Evolutionary conservation across 768 basidiomycete genomes (phyloP).

Genomic region (Kwoniella dendrophila): DNA sequence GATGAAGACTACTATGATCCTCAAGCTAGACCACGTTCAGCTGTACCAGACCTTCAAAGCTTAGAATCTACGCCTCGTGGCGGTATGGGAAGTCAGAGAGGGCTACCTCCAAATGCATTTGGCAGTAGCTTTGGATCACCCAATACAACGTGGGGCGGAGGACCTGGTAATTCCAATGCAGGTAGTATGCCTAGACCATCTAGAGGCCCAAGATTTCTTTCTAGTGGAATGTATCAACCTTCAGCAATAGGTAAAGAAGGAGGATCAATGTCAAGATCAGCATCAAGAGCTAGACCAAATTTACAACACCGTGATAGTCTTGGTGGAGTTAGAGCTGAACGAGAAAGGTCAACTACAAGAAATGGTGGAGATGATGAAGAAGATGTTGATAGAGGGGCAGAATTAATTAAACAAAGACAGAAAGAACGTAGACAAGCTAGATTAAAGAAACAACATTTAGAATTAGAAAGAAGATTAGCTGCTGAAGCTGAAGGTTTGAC

Average conservation of each 20-base stretch:
- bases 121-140: conserved; percentile 40
- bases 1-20: conserved; percentile 27
- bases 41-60: conserved; percentile 7
- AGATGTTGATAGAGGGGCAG: conserved; percentile 57
- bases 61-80: conserved; percentile 23
- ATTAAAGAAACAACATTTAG: conserved; percentile 36
- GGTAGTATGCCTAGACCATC: conserved; percentile 33
- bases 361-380: conserved; percentile 52
- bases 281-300: conserved; percentile 37
- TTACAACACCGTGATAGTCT: conserved; percentile 18
- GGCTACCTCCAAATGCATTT: conserved; percentile 29
- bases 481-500: conserved; percentile 24
- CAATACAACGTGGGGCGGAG: conserved; percentile 18
- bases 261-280: conserved; percentile 40
- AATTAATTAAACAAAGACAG: conserved; percentile 57
- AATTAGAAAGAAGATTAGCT: conserved; percentile 32
- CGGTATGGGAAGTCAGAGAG: conserved; percentile 14
- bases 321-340: too few species aligned
- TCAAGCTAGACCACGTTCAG: conserved; percentile 10
- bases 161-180: conserved; percentile 8
- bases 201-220: conserved; percentile 22
- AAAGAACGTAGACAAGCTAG: conserved; percentile 51
- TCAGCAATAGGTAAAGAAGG: conserved; percentile 1
- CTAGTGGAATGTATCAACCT: conserved; percentile 15
- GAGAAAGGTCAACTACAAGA: conserved; percentile 2